Evolutionary conservation across 2,329 filamentous ascomycete genomes (phyloP).

Genomic region (Trichoderma koningiopsis): DNA sequence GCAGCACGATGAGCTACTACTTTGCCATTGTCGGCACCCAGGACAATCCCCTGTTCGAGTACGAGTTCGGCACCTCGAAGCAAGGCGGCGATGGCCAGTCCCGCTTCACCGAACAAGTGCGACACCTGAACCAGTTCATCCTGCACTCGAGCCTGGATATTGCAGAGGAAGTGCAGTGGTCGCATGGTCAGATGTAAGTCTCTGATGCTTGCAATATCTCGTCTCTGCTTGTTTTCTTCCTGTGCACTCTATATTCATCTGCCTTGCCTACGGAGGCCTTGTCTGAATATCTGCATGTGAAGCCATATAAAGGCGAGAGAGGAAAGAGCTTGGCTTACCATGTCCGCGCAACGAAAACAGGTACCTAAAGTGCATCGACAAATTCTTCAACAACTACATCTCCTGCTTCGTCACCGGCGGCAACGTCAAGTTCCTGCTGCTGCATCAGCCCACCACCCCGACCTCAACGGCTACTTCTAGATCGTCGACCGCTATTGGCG

Average conservation of each 20-base stretch:
- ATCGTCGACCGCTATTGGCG: constrained; percentile 70
- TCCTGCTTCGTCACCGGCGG: constrained; percentile 92
- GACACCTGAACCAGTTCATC: constrained; percentile 96
- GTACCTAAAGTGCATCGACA: constrained; percentile 96
- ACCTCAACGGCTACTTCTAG: constrained; percentile 49
- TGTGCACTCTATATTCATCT: neutral
- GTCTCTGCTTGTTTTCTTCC: no score
- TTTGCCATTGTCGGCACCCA: constrained; percentile 95
- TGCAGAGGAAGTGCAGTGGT: constrained; percentile 96
- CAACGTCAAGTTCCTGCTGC: constrained; percentile 90
- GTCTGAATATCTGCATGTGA: neutral
- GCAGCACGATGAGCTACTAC: constrained; percentile 85
- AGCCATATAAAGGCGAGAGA: neutral
- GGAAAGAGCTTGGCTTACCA: neutral
- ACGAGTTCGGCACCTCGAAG: constrained; percentile 96
- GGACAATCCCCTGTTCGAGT: constrained; percentile 94
- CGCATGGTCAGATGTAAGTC: constrained; percentile 74
- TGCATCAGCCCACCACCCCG: constrained; percentile 72
- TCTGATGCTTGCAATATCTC: neutral
- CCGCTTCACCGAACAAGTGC: constrained; percentile 83
- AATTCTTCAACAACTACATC: constrained; percentile 94
- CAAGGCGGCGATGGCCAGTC: constrained; percentile 90
- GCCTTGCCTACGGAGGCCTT: neutral
- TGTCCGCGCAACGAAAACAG: constrained; percentile 46
- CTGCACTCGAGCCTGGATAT: constrained; percentile 92